A percentile compares a stretch with the other conserved stretches of the same genome.
Evolutionary conservation across 495 filamentous ascomycete genomes (phyloP).

Genomic region (Delitschia confertaspora): DNA sequence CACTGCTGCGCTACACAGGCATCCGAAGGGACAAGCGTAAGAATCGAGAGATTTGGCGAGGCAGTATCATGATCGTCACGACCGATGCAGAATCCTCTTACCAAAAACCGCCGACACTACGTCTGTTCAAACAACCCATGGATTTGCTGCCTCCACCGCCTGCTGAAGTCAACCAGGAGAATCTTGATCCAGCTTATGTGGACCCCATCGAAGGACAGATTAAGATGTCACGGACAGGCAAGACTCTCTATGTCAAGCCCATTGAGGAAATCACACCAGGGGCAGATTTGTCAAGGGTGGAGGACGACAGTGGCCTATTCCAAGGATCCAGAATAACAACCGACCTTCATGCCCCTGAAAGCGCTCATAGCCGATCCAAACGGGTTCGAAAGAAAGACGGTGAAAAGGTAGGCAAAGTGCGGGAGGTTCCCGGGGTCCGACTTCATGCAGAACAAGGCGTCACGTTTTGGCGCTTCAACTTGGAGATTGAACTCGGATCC

Average conservation of each 20-base stretch:
- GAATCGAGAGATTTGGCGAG: slow-evolving; percentile 74
- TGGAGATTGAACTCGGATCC: slow-evolving; percentile 76
- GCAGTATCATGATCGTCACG: slow-evolving; percentile 89
- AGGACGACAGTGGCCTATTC: slow-evolving; percentile 75
- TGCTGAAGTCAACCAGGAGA: slow-evolving; percentile 53
- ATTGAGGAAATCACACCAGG: slow-evolving; percentile 71
- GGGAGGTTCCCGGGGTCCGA: slow-evolving; percentile 69
- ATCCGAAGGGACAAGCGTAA: slow-evolving; percentile 47
- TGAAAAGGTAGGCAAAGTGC: slow-evolving; percentile 64
- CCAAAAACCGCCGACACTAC: slow-evolving; percentile 63
- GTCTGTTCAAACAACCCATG: slow-evolving; percentile 78
- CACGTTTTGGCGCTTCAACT: slow-evolving; percentile 94
- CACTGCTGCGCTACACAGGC: slow-evolving; percentile 82
- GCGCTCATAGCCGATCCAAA: slow-evolving; percentile 13
- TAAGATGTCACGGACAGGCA: slow-evolving; percentile 70
- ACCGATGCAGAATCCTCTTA: slow-evolving; percentile 72
- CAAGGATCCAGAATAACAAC: slow-evolving; percentile 42
- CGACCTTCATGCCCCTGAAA: slow-evolving; percentile 33
- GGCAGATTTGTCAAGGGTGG: slow-evolving; percentile 61
- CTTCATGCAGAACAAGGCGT: slow-evolving; percentile 77
- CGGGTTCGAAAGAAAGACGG: slow-evolving; percentile 45
- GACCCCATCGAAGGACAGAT: slow-evolving; percentile 82
- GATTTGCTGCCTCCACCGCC: slow-evolving; percentile 79
- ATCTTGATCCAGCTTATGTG: slow-evolving; percentile 69
- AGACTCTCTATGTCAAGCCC: slow-evolving; percentile 72